Evolutionary conservation across 2,329 filamentous ascomycete species (phyloP).

Genomic region (Dothistroma pini): DNA sequence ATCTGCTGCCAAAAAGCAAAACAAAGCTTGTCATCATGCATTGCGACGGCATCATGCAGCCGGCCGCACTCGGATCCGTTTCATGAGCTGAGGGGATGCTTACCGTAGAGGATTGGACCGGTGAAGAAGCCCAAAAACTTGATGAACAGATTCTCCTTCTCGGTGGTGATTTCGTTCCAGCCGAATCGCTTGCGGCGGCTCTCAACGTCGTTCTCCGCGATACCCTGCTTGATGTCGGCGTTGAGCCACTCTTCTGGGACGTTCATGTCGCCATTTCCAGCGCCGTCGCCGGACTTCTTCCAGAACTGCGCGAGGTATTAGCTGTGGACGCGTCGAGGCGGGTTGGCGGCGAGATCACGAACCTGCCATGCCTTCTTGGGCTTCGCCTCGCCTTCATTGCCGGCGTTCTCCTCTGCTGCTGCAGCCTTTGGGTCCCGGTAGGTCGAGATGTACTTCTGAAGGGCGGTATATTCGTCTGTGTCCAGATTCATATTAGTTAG

Average conservation of each 20-base stretch:
- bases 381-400: slow-evolving; percentile 39
- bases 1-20: slow-evolving; percentile 22
- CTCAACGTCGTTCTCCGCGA: slow-evolving; percentile 58
- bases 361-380: slow-evolving; percentile 54
- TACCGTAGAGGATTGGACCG: slow-evolving; percentile 74
- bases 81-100: slow-evolving; percentile 29
- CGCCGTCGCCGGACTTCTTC: slow-evolving; percentile 38
- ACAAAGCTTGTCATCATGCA: slow-evolving; percentile 13
- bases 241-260: slow-evolving; percentile 66
- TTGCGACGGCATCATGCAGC: slow-evolving; percentile 21
- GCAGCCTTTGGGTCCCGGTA: slow-evolving; percentile 58
- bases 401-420: slow-evolving; percentile 41
- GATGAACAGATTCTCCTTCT: slow-evolving; percentile 72
- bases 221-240: slow-evolving; percentile 64
- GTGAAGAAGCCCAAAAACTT: slow-evolving; percentile 74
- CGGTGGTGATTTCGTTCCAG: slow-evolving; percentile 66
- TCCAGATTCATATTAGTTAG: slow-evolving; percentile 21
- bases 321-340: slow-evolving; percentile 3
- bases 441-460: slow-evolving; percentile 65
- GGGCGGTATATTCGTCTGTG: slow-evolving; percentile 61
- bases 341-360: slow-evolving; percentile 11
- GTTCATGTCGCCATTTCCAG: slow-evolving; percentile 36
- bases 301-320: slow-evolving; percentile 47
- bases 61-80: slow-evolving; percentile 6
- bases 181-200: slow-evolving; percentile 62